These are phyloP conservation scores for Trametes cinnabarina DNA, from an alignment of 768 basidiomycete genomes.

Conservation along the genomic window DNA sequence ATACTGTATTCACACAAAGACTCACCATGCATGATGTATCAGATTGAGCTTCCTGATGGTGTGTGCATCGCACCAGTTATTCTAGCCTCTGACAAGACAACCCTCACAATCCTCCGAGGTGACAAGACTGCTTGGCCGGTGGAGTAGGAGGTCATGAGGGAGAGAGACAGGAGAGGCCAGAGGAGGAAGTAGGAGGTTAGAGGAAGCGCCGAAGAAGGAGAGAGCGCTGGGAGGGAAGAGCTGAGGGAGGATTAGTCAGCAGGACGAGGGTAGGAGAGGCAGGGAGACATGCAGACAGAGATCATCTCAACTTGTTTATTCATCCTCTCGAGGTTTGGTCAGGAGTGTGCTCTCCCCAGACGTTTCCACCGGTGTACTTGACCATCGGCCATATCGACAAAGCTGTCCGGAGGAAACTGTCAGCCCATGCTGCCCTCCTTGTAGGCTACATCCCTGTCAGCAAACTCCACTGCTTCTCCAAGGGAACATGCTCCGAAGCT, in stretches of 20 bases:
- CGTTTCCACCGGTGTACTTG: no score
- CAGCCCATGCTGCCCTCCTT: slow-evolving; percentile 16
- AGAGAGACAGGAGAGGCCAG: no score
- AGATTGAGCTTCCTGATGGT: background rate
- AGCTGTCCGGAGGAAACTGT: slow-evolving; percentile 18
- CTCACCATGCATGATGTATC: background rate
- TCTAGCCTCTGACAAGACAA: slow-evolving; percentile 46
- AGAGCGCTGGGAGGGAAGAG: no score
- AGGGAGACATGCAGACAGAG: no score
- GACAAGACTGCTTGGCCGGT: slow-evolving; percentile 38
- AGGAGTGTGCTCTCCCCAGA: no score
- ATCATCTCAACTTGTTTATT: no score
- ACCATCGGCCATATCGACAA: slow-evolving; percentile 31
- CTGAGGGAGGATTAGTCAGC: no score
- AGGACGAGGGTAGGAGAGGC: no score
- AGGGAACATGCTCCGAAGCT: slow-evolving; percentile 17
- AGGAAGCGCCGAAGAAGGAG: no score
- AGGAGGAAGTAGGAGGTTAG: no score
- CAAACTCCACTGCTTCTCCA: slow-evolving; percentile 26
- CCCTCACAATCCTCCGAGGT: slow-evolving; percentile 36
- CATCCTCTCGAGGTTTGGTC: no score
- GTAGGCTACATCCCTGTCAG: slow-evolving; percentile 31
- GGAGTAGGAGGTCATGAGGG: no score
- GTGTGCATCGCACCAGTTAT: slow-evolving; percentile 39
- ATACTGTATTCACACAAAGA: background rate